These are phyloP conservation scores for Tylopilus felleus DNA, from an alignment of 768 basidiomycete species.

Conservation along the genomic window DNA sequence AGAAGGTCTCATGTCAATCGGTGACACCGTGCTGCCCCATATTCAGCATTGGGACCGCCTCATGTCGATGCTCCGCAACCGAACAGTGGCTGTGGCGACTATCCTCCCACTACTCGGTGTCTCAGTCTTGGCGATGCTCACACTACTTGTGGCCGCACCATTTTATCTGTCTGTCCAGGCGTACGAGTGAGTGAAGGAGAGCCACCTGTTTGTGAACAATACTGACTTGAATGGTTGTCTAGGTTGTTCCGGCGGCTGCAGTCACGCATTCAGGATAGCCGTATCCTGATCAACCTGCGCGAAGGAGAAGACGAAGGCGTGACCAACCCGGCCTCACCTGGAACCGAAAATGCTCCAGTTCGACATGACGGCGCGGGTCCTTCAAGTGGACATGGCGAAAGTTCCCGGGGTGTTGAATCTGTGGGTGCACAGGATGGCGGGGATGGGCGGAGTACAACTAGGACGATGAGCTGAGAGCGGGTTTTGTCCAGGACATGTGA, in stretches of 20 bases:
- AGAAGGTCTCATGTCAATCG: conserved; percentile 16
- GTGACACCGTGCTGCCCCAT: conserved; percentile 17
- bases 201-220: neutral
- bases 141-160: conserved; percentile 5
- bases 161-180: conserved; percentile 2
- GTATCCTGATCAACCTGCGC: conserved; percentile 1
- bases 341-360: neutral
- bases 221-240: neutral
- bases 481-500: too few species aligned
- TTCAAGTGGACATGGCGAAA: neutral
- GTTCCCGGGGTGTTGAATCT: neutral
- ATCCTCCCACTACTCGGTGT: conserved; percentile 20
- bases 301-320: too few species aligned
- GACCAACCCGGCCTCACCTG: neutral
- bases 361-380: neutral
- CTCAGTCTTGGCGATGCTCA: conserved; percentile 16
- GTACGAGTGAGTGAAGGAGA: conserved; percentile 8
- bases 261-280: neutral
- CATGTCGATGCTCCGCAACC: neutral
- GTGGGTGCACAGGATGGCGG: too few species aligned
- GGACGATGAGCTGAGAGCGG: too few species aligned
- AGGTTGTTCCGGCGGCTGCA: neutral
- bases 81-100: neutral
- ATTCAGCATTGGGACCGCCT: conserved; percentile 22
- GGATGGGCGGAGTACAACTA: too few species aligned